These are phyloP conservation scores for Adansonia madagascariensis DNA, from an alignment of 441 rosid genomes.

Conservation along the genomic window DNA sequence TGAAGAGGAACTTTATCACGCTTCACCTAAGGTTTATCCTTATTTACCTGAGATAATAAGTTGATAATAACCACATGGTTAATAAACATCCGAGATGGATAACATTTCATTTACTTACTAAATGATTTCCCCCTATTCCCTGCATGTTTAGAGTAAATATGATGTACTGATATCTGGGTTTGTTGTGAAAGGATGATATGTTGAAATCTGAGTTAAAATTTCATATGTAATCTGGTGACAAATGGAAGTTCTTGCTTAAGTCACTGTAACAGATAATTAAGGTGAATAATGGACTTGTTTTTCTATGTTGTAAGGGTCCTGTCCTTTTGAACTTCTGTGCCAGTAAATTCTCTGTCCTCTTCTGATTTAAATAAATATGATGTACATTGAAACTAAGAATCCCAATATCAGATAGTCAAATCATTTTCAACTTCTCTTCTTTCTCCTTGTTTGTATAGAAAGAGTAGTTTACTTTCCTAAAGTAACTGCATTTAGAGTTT, in stretches of 20 bases:
- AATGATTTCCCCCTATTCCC: background rate
- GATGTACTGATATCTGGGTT: slow-evolving; percentile 2
- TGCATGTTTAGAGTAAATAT: background rate
- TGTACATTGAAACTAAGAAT: no score
- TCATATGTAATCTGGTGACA: background rate
- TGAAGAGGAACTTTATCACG: slow-evolving; percentile 87
- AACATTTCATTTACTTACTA: background rate
- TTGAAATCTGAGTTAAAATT: slow-evolving; percentile 27
- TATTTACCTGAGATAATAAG: slow-evolving; percentile 14
- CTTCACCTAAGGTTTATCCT: slow-evolving; percentile 69
- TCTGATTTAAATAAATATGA: slow-evolving; percentile 10
- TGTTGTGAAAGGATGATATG: background rate
- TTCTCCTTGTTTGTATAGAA: slow-evolving; percentile 1
- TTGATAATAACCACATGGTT: slow-evolving; percentile 5
- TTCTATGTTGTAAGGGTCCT: background rate
- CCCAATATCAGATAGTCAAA: background rate
- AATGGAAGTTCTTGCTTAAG: slow-evolving; percentile 20
- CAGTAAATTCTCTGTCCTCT: slow-evolving; percentile 10
- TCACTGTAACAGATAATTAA: background rate
- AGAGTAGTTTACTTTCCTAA: background rate
- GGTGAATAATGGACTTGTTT: slow-evolving; percentile 11
- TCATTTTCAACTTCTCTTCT: slow-evolving; percentile 17
- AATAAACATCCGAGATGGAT: background rate
- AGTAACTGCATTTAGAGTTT: slow-evolving; percentile 6
- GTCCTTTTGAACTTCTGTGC: slow-evolving; percentile 10